Conservation (phyloP, 805 yeast genomes). For the Metschnikowia borealis region DNA sequence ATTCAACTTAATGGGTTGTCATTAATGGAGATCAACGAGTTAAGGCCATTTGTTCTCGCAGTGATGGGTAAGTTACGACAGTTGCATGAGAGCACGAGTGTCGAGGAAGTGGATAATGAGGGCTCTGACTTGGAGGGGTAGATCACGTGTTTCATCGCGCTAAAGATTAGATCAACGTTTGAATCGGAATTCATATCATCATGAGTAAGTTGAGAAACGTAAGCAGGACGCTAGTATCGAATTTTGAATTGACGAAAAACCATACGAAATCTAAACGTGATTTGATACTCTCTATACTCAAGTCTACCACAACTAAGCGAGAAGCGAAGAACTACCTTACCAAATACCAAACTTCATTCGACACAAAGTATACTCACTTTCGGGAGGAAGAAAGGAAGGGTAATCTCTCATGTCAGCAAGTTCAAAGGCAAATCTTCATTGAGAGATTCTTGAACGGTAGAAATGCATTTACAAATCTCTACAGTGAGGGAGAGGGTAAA, state of each 20-base stretch:
- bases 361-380: conserved; percentile 18
- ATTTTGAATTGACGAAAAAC: conserved; percentile 28
- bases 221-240: conserved; percentile 34
- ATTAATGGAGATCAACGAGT: conserved; percentile 79
- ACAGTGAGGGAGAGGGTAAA: conserved; percentile 30
- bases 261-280: conserved; percentile 55
- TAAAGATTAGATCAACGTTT: not conserved
- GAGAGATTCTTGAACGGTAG: conserved; percentile 29
- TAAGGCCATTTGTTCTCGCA: conserved; percentile 73
- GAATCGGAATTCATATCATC: not conserved
- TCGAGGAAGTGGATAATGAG: conserved; percentile 11
- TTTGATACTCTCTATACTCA: conserved; percentile 75
- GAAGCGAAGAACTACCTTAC: conserved; percentile 80
- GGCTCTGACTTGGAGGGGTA: conserved; percentile 11
- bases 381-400: conserved; percentile 8
- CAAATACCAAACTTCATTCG: conserved; percentile 55
- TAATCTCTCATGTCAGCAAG: conserved; percentile 21
- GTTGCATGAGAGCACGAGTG: conserved; percentile 38
- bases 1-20: conserved; percentile 80
- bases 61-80: conserved; percentile 76
- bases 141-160: conserved; percentile 12
- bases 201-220: conserved; percentile 30
- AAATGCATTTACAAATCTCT: conserved; percentile 33
- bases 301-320: conserved; percentile 89
- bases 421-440: conserved; percentile 31